phyloP scores from a whole-genome alignment of 202 grass and related monocot genomes.

The Zoysia matrella region DNA sequence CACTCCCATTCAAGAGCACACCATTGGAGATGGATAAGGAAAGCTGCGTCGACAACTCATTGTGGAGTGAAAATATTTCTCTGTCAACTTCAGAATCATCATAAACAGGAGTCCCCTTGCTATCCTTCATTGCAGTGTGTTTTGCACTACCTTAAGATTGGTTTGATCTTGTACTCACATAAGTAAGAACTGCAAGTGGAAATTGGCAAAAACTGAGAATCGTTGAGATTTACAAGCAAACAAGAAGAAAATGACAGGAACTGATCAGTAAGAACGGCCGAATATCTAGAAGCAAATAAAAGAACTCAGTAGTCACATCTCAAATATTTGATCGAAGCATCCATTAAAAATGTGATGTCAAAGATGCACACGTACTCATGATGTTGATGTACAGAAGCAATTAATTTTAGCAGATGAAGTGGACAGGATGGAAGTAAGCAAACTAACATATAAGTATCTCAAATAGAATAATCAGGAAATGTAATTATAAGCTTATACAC shows the following conservation, averaged over 20 bases:
- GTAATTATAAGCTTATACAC: background rate
- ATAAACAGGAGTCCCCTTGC: constrained; percentile 14
- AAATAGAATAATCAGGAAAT: background rate
- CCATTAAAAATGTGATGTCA: background rate
- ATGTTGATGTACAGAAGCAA: background rate
- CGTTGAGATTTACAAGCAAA: background rate
- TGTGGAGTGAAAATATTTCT: constrained; percentile 20
- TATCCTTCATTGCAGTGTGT: constrained; percentile 5
- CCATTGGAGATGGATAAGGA: constrained; percentile 28
- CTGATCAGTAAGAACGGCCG: background rate
- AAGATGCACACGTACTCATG: background rate
- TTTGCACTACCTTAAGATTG: constrained; percentile 1
- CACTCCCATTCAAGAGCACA: constrained; percentile 15
- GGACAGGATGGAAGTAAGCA: background rate
- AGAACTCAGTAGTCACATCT: background rate
- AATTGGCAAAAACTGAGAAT: constrained; percentile 2
- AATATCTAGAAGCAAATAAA: background rate
- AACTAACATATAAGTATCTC: background rate
- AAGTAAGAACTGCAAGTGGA: constrained; percentile 14
- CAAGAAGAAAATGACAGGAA: background rate
- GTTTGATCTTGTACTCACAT: constrained; percentile 6
- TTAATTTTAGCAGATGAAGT: constrained; percentile 3
- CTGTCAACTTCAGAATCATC: constrained; percentile 40
- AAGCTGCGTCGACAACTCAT: constrained; percentile 42
- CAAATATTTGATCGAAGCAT: constrained; percentile 9